These are phyloP conservation scores for Myotisia sp. DNA, from an alignment of 2,329 filamentous ascomycete genomes.

Conservation along the genomic window DNA sequence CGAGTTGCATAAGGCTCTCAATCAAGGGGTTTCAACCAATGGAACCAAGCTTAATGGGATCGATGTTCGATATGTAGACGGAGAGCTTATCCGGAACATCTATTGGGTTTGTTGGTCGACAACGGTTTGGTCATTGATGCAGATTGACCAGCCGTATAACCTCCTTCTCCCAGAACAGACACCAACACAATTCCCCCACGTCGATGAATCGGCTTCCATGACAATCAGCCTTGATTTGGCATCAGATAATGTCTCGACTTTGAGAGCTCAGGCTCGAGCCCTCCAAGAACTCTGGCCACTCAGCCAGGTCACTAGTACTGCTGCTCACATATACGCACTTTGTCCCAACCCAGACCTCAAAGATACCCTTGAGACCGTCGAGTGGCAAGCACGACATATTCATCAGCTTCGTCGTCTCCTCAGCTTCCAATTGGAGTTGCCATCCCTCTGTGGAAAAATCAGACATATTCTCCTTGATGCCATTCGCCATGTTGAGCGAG, in stretches of 20 bases:
- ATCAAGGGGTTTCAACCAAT: conserved; percentile 7
- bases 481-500: conserved; percentile 6
- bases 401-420: conserved; percentile 8
- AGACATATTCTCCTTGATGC: conserved; percentile 6
- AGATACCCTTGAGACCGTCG: conserved; percentile 5
- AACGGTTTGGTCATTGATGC: conserved; percentile 9
- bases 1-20: conserved; percentile 5
- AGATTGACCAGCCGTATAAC: conserved; percentile 7
- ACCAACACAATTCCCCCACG: conserved; percentile 7
- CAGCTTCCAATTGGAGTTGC: conserved; percentile 6
- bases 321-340: conserved; percentile 8
- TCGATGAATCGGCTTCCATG: conserved; percentile 7
- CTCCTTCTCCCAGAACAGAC: conserved; percentile 6
- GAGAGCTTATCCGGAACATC: conserved; percentile 9
- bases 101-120: conserved; percentile 9
- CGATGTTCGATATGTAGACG: conserved; percentile 8
- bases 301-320: conserved; percentile 8
- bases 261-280: conserved; percentile 6
- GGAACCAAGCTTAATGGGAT: conserved; percentile 9
- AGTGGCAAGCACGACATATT: conserved; percentile 8
- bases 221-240: conserved; percentile 7
- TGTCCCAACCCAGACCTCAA: conserved; percentile 6
- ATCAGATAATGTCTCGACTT: conserved; percentile 8
- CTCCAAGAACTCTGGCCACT: conserved; percentile 8
- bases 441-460: conserved; percentile 7